These are phyloP conservation scores for Plasmodium gallinaceum DNA, from an alignment of 169 alveolate species.

Conservation along the genomic window DNA sequence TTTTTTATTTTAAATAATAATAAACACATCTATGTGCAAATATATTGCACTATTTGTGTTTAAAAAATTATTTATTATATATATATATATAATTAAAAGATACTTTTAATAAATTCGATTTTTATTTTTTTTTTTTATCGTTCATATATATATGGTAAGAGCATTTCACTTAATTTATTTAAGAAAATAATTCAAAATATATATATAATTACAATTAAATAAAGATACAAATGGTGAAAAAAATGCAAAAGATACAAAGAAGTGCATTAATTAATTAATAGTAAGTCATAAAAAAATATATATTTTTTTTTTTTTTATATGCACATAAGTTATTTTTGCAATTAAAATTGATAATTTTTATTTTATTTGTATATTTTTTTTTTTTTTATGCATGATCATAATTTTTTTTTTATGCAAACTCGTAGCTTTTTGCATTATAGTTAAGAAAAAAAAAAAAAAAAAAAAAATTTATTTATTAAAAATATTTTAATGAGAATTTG, in stretches of 20 bases:
- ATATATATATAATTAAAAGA: background rate
- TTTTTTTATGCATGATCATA: slow-evolving; percentile 38
- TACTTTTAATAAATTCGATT: slow-evolving; percentile 11
- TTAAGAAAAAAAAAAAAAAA: slow-evolving; percentile 46
- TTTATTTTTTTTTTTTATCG: background rate
- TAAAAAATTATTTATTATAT: slow-evolving; percentile 8
- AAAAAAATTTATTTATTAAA: background rate
- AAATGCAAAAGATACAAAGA: slow-evolving; percentile 3
- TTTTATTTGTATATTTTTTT: background rate
- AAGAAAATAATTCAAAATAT: slow-evolving; percentile 7
- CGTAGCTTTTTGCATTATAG: slow-evolving; percentile 47
- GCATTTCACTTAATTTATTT: background rate
- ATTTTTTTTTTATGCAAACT: slow-evolving; percentile 58
- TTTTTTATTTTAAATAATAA: background rate
- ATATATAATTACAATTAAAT: background rate
- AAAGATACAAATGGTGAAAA: background rate
- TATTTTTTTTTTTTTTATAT: slow-evolving; percentile 33
- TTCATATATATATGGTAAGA: slow-evolving; percentile 5
- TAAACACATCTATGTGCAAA: slow-evolving; percentile 47
- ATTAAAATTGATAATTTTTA: slow-evolving; percentile 16
- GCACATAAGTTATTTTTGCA: slow-evolving; percentile 19
- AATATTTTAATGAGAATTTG: slow-evolving; percentile 1
- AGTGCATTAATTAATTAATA: slow-evolving; percentile 4
- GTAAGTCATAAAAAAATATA: background rate
- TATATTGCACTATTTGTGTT: background rate